Percentiles rank a stretch among this genome's conserved stretches.
Evolutionary conservation across 805 yeast species (phyloP).

Genomic region (Zygotorulaspora sp.): DNA sequence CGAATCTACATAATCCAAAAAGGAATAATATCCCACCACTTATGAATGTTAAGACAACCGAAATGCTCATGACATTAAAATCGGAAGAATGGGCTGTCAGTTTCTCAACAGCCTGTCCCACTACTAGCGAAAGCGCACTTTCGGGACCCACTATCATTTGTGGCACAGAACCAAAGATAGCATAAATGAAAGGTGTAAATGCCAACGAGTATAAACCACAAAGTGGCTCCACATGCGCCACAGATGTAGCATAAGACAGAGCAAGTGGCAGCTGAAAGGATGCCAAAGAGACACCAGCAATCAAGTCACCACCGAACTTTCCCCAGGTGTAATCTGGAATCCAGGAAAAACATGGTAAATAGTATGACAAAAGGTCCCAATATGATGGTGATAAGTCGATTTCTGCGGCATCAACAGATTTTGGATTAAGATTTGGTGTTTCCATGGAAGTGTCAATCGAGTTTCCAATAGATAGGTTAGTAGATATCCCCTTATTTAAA

Average conservation of each 20-base stretch:
- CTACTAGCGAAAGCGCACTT: constrained; percentile 77
- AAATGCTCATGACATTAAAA: constrained; percentile 49
- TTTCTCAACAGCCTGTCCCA: constrained; percentile 74
- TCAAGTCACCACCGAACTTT: constrained; percentile 53
- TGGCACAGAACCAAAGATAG: constrained; percentile 80
- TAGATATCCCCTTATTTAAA: not conserved
- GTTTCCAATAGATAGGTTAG: not conserved
- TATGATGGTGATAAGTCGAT: constrained; percentile 13
- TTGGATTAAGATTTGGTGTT: constrained; percentile 7
- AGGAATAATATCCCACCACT: constrained; percentile 70
- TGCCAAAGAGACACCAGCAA: constrained; percentile 84
- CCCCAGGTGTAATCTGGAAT: constrained; percentile 44
- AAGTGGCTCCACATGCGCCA: constrained; percentile 78
- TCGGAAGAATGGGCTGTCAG: constrained; percentile 41
- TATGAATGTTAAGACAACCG: constrained; percentile 64
- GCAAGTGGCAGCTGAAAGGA: constrained; percentile 89
- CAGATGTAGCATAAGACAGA: constrained; percentile 64
- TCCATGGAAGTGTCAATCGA: constrained; percentile 4
- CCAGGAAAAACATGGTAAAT: constrained; percentile 68
- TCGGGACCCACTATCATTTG: constrained; percentile 90
- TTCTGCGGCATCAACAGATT: constrained; percentile 8
- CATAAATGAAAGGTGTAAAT: constrained; percentile 72
- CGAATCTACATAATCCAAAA: constrained; percentile 78
- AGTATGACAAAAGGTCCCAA: constrained; percentile 46
- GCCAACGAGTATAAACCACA: constrained; percentile 75